A percentile compares a stretch with the other conserved stretches of the same genome.
Evolutionary conservation across 495 filamentous ascomycete genomes (phyloP).

Genomic region (Stereocaulon alpinum): DNA sequence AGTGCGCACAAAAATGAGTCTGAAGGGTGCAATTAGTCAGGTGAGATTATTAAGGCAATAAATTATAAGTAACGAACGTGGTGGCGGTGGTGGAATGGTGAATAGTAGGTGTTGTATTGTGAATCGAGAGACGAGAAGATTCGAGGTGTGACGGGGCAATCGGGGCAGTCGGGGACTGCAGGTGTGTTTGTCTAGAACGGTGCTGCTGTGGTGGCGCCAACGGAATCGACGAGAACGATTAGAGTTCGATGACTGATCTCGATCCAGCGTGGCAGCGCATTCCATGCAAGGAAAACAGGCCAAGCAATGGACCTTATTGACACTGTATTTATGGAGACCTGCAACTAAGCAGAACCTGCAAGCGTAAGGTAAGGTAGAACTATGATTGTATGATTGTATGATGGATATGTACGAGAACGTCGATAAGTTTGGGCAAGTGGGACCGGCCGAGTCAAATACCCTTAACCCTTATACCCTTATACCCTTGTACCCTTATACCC

Average conservation of each 20-base stretch:
- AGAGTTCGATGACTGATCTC: slow-evolving; percentile 4
- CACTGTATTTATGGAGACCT: background rate
- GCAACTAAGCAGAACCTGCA: slow-evolving; percentile 5
- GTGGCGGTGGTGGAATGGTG: background rate
- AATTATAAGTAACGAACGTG: background rate
- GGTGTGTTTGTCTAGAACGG: background rate
- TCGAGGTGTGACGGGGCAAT: background rate
- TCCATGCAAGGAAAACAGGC: slow-evolving; percentile 1
- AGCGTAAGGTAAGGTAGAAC: no score
- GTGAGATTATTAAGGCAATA: background rate
- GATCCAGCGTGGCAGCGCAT: slow-evolving; percentile 6
- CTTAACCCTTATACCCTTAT: background rate
- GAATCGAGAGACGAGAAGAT: background rate
- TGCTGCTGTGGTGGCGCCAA: slow-evolving; percentile 5
- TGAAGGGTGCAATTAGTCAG: background rate
- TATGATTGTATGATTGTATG: no score
- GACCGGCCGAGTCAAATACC: slow-evolving; percentile 2
- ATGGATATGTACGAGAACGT: background rate
- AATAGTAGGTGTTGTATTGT: background rate
- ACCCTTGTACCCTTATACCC: background rate
- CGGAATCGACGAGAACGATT: slow-evolving; percentile 3
- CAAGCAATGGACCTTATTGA: background rate
- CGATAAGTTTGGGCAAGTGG: background rate
- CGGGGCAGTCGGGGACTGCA: background rate
- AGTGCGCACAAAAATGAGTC: background rate